phyloP scores from a whole-genome alignment of 2,329 filamentous ascomycete species.

The Nectriaceae sp. region DNA sequence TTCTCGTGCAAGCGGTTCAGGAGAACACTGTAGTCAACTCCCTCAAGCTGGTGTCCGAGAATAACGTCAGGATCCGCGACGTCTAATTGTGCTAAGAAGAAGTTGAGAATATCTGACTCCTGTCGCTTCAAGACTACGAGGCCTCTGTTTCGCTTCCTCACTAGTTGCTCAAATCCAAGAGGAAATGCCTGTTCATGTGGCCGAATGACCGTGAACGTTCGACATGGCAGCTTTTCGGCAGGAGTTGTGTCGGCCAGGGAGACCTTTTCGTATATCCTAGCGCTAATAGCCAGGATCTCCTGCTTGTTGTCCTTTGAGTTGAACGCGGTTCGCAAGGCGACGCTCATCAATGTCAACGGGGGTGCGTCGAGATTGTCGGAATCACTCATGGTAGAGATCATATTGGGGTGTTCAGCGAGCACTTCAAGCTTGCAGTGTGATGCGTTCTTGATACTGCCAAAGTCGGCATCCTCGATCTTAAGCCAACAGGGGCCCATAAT shows the following conservation, averaged over 20 bases:
- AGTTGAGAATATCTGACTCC: constrained; percentile 81
- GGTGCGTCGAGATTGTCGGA: constrained; percentile 81
- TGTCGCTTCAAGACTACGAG: constrained; percentile 79
- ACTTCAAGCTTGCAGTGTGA: constrained; percentile 98
- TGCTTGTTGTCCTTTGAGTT: constrained; percentile 95
- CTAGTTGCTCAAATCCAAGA: constrained; percentile 79
- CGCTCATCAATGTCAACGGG: constrained; percentile 92
- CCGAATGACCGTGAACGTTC: constrained; percentile 88
- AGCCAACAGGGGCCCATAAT: constrained; percentile 99
- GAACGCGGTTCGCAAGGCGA: constrained; percentile 84
- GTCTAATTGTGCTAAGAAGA: constrained; percentile 87
- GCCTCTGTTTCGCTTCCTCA: constrained; percentile 71
- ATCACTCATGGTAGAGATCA: constrained; percentile 72
- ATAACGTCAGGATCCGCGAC: constrained; percentile 90
- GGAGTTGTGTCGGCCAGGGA: constrained; percentile 84
- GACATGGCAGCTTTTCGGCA: constrained; percentile 83
- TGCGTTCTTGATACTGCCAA: constrained; percentile 81
- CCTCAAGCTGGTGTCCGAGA: constrained; percentile 93
- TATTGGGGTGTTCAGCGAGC: constrained; percentile 74
- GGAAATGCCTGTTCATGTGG: constrained; percentile 78
- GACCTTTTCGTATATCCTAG: constrained; percentile 89
- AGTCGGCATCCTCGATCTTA: constrained; percentile 84
- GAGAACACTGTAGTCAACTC: constrained; percentile 91
- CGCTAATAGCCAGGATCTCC: constrained; percentile 89
- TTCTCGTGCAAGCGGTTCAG: constrained; percentile 84